These are phyloP conservation scores for Margaritispora aquatica DNA, from an alignment of 495 filamentous ascomycete species.

Conservation along the genomic window DNA sequence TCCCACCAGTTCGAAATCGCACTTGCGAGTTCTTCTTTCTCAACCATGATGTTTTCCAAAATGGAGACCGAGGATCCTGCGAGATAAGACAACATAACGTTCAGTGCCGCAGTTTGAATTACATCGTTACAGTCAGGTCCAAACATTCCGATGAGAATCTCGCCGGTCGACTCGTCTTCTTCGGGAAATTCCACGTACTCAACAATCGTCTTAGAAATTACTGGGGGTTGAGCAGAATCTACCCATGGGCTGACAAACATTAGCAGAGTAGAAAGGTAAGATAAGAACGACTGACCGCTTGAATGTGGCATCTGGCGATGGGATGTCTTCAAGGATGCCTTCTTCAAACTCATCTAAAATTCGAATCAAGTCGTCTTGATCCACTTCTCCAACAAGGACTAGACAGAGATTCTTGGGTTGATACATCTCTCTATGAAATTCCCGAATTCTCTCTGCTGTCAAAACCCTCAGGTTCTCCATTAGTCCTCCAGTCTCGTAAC, in stretches of 20 bases:
- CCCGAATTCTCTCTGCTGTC: constrained; percentile 80
- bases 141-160: constrained; percentile 76
- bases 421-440: constrained; percentile 96
- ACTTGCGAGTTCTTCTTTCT: constrained; percentile 87
- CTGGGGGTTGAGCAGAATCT: constrained; percentile 71
- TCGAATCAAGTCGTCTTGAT: constrained; percentile 71
- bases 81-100: constrained; percentile 74
- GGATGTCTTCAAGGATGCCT: constrained; percentile 74
- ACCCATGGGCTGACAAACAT: constrained; percentile 64
- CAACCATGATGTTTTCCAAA: constrained; percentile 86
- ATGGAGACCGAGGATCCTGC: constrained; percentile 88
- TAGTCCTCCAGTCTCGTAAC: constrained; percentile 96
- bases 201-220: constrained; percentile 59
- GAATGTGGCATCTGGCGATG: constrained; percentile 66
- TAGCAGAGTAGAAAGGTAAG: neutral
- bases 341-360: constrained; percentile 86
- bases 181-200: constrained; percentile 89
- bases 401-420: constrained; percentile 93
- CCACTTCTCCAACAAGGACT: constrained; percentile 81
- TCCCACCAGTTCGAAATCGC: constrained; percentile 71
- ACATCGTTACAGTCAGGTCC: constrained; percentile 71
- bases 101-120: constrained; percentile 58
- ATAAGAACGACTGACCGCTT: constrained; percentile 38
- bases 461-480: constrained; percentile 84
- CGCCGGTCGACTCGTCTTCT: constrained; percentile 88